Evolutionary conservation across 305 asterid species (phyloP).

Genomic region (Ilex paraguariensis): DNA sequence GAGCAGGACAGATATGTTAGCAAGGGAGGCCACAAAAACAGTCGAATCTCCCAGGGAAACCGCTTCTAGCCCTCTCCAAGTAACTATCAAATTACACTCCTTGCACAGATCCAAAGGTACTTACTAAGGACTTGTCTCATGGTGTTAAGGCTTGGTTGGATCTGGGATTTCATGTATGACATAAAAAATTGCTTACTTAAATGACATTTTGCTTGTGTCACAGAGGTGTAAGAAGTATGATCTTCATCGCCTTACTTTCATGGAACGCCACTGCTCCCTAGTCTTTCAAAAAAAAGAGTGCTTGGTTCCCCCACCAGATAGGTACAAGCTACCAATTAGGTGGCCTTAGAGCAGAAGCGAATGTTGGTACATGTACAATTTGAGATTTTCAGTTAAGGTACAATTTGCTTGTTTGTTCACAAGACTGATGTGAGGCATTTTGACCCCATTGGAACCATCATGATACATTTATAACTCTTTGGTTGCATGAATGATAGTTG

Average conservation of each 20-base stretch:
- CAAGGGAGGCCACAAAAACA: slow-evolving; percentile 22
- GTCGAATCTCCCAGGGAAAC: slow-evolving; percentile 30
- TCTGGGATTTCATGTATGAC: slow-evolving; percentile 6
- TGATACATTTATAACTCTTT: too few relatives aligned
- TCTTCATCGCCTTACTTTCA: slow-evolving; percentile 56
- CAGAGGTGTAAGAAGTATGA: slow-evolving; percentile 87
- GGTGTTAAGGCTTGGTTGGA: neutral
- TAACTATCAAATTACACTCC: slow-evolving; percentile 78
- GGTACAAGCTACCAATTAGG: too few relatives aligned
- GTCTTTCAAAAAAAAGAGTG: slow-evolving; percentile 69
- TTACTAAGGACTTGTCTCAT: slow-evolving; percentile 3
- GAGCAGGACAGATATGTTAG: slow-evolving; percentile 40
- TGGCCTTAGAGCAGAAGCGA: slow-evolving; percentile 91
- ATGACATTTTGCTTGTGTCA: slow-evolving; percentile 12
- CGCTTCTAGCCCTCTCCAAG: slow-evolving; percentile 40
- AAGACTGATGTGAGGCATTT: too few relatives aligned
- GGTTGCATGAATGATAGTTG: too few relatives aligned
- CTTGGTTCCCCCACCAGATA: slow-evolving; percentile 87
- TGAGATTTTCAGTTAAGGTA: too few relatives aligned
- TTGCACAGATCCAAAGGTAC: too few relatives aligned
- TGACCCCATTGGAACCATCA: too few relatives aligned
- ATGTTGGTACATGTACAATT: slow-evolving; percentile 99
- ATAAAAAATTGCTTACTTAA: neutral
- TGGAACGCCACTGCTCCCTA: slow-evolving; percentile 98
- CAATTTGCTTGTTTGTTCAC: too few relatives aligned